Base-by-base conservation (phyloP, 345 rosid species). In the Arabidopsis thaliana region DNA sequence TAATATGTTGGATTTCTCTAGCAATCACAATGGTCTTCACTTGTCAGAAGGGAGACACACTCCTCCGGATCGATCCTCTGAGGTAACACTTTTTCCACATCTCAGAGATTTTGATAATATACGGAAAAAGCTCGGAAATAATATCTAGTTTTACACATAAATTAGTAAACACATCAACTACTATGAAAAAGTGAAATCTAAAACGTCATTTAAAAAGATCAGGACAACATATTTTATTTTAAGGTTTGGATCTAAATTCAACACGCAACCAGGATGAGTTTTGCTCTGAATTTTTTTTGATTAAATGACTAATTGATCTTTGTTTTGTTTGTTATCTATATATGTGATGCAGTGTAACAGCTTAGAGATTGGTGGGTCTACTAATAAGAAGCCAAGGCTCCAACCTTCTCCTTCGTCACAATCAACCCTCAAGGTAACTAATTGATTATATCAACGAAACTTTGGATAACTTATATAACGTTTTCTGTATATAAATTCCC, bases 381-480 rank as follows among this genome's bases (percentile, higher is more conserved):
- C 75, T 41, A 78, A 78, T 61, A 96, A 96, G 91, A 96, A 91
- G 83, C 93, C 97, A 36, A 96, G 88, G 86, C 87, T 85, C 78
- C 99, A 90, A 76, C 84, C 97, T 72, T 73, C 81, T 78, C 84
- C 90, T 79, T 80, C 97, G 71, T 79, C 85, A 76, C 92, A 87
- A 66, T 78, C 95, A 59, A 87, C 93, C 71, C 87, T 93, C 78
- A 93, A 91, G 93, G 97, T 88, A 82, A 59, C 63, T 66, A 55
- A 25, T 20, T 69, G 56, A 57, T 40, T 49, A 66, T 50, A 66
- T 64, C 41, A 40, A 33, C n/a, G 57, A 63, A 64, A 46, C 37
- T 33, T 55, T 44, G 45, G 4, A 44, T 25, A 34, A 51, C 46
- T n/a, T 67, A 67, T 44, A 66, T 10, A 25, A 67, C 67, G 79